Conservation (phyloP, 1,284 basidiomycete species). For the Fomitopsis pinicola region DNA sequence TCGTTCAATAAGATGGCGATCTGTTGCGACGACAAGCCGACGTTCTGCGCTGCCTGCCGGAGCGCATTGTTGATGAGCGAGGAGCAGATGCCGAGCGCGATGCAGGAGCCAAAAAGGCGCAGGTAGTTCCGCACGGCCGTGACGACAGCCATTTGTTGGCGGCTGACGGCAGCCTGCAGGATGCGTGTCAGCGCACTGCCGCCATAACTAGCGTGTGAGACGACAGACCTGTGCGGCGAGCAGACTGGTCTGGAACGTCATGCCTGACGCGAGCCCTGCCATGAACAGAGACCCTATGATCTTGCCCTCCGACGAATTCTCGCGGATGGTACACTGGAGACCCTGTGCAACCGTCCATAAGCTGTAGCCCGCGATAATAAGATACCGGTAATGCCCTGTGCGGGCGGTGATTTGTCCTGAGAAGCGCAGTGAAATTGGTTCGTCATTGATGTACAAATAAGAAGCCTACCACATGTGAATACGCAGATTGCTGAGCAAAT, state of each 20-base stretch:
- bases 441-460: no score
- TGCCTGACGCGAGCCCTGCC: slow-evolving; percentile 25
- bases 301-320: slow-evolving; percentile 29
- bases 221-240: neutral
- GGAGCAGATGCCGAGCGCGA: slow-evolving; percentile 15
- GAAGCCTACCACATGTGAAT: neutral
- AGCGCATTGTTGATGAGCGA: slow-evolving; percentile 11
- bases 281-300: slow-evolving; percentile 39
- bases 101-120: slow-evolving; percentile 33
- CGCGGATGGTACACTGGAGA: slow-evolving; percentile 27
- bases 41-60: neutral
- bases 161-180: slow-evolving; percentile 31
- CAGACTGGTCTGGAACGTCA: slow-evolving; percentile 16
- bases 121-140: slow-evolving; percentile 27
- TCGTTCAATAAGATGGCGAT: neutral
- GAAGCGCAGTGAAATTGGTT: neutral
- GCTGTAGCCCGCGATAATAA: slow-evolving; percentile 24
- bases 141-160: slow-evolving; percentile 31
- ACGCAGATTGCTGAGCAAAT: neutral
- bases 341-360: slow-evolving; percentile 34
- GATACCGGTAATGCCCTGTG: slow-evolving; percentile 29
- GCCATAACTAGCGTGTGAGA: no score
- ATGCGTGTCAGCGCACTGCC: neutral
- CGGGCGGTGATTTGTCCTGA: slow-evolving; percentile 10
- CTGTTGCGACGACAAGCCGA: neutral